A percentile compares a stretch with the other conserved stretches of the same genome.
phyloP scores from a whole-genome alignment of 1,284 basidiomycete species.

The Apiotrichum veenhuisii region DNA sequence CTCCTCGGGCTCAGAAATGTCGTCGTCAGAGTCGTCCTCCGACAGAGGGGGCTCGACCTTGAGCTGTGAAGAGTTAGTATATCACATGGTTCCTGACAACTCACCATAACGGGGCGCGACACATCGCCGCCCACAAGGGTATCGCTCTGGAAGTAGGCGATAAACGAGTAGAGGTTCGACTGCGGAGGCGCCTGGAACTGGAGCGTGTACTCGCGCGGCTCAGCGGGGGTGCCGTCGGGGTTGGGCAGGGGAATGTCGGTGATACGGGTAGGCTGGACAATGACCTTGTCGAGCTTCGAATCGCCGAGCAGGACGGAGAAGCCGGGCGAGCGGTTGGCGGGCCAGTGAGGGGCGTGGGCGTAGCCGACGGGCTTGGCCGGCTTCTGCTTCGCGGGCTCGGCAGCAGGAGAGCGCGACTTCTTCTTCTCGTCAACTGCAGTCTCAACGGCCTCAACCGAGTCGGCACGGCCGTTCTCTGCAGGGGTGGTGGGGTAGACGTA shows the following conservation, averaged over 20 bases:
- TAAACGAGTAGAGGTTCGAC: conserved; percentile 84
- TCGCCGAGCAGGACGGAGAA: conserved; percentile 93
- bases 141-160: conserved; percentile 78
- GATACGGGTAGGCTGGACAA: conserved; percentile 84
- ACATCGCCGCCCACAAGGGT: conserved; percentile 82
- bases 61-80: conserved; percentile 58
- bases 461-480: conserved; percentile 14
- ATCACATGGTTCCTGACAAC: conserved; percentile 44
- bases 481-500: conserved; percentile 31
- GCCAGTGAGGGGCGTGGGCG: conserved; percentile 89
- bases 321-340: conserved; percentile 75
- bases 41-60: conserved; percentile 71
- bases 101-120: conserved; percentile 60
- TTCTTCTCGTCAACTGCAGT: conserved; percentile 35
- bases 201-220: conserved; percentile 78
- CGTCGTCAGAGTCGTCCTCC: conserved; percentile 67
- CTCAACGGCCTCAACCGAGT: conserved; percentile 28
- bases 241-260: conserved; percentile 71
- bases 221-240: conserved; percentile 56
- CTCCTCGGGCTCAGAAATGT: conserved; percentile 94
- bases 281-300: conserved; percentile 79
- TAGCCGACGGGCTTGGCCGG: conserved; percentile 56
- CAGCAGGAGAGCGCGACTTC: conserved; percentile 49
- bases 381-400: conserved; percentile 44
- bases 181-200: conserved; percentile 92